phyloP scores from a whole-genome alignment of 805 yeast species.

The Teunomyces lycoperdinae region DNA sequence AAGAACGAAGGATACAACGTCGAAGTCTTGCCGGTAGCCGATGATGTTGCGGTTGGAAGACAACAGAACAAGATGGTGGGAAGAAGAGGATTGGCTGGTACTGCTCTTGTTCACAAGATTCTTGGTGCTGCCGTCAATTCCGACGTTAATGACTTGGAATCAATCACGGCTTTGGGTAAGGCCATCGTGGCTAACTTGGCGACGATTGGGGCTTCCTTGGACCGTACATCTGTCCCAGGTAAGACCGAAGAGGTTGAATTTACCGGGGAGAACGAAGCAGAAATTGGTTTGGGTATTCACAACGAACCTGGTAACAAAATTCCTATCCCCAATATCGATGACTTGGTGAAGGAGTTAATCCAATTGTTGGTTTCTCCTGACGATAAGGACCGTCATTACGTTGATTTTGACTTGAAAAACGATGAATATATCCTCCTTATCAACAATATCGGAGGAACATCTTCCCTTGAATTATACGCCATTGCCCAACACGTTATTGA shows the following conservation, averaged over 20 bases:
- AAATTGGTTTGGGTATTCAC: slow-evolving; percentile 94
- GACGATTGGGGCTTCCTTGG: slow-evolving; percentile 86
- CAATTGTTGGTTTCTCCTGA: slow-evolving; percentile 56
- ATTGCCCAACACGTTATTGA: slow-evolving; percentile 60
- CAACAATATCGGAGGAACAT: slow-evolving; percentile 89
- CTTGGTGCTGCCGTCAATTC: slow-evolving; percentile 68
- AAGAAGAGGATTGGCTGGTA: slow-evolving; percentile 92
- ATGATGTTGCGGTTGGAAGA: slow-evolving; percentile 93
- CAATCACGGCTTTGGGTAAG: slow-evolving; percentile 58
- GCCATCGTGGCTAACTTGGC: slow-evolving; percentile 64
- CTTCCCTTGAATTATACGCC: slow-evolving; percentile 73
- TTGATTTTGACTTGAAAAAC: slow-evolving; percentile 51
- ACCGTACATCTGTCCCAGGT: slow-evolving; percentile 89
- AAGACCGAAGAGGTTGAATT: slow-evolving; percentile 42
- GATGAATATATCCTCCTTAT: slow-evolving; percentile 72
- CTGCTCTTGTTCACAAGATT: slow-evolving; percentile 79
- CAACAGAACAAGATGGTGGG: slow-evolving; percentile 90
- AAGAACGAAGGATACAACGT: slow-evolving; percentile 70
- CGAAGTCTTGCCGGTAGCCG: slow-evolving; percentile 77
- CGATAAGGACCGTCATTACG: slow-evolving; percentile 80
- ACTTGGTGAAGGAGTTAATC: slow-evolving; percentile 55
- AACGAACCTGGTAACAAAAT: slow-evolving; percentile 85
- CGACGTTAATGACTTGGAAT: slow-evolving; percentile 40
- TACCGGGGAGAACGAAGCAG: slow-evolving; percentile 64
- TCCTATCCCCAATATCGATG: slow-evolving; percentile 70